phyloP scores from a whole-genome alignment of 441 rosid species.

The Lepidium campestre region DNA sequence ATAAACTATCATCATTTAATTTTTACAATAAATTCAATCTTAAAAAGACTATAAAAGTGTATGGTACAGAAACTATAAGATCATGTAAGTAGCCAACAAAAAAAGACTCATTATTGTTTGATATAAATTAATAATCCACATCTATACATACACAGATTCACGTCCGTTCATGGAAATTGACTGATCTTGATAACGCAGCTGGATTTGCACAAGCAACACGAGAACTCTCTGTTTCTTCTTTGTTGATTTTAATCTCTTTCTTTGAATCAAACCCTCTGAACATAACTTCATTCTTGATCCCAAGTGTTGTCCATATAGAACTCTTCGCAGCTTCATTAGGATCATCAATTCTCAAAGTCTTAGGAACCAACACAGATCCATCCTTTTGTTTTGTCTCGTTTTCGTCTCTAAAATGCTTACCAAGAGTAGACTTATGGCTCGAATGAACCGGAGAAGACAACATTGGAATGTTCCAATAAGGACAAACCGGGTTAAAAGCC shows the following conservation, averaged over 20 bases:
- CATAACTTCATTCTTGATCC: slow-evolving; percentile 67
- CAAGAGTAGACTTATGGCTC: slow-evolving; percentile 32
- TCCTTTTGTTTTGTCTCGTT: slow-evolving; percentile 24
- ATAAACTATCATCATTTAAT: not conserved
- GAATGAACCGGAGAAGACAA: slow-evolving; percentile 18
- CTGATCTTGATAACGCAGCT: slow-evolving; percentile 78
- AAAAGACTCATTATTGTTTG: not conserved
- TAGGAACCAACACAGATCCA: slow-evolving; percentile 45
- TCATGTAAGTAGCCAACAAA: not conserved
- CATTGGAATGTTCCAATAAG: slow-evolving; percentile 55
- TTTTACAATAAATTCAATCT: not conserved
- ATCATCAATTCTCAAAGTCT: slow-evolving; percentile 66
- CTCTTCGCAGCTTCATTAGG: slow-evolving; percentile 88
- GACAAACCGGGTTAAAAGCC: slow-evolving; percentile 47
- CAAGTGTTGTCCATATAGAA: slow-evolving; percentile 87
- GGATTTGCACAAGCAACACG: slow-evolving; percentile 61
- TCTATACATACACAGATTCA: slow-evolving; percentile 11
- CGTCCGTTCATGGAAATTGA: slow-evolving; percentile 57
- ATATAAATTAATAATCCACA: not conserved
- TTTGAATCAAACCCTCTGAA: slow-evolving; percentile 51
- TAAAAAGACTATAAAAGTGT: not conserved
- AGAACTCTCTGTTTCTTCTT: slow-evolving; percentile 31
- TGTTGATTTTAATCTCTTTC: slow-evolving; percentile 40
- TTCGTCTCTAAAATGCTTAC: slow-evolving; percentile 68
- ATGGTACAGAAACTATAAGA: slow-evolving; percentile 3